phyloP scores from a whole-genome alignment of 169 alveolate species.

The Cryptosporidium canis region DNA sequence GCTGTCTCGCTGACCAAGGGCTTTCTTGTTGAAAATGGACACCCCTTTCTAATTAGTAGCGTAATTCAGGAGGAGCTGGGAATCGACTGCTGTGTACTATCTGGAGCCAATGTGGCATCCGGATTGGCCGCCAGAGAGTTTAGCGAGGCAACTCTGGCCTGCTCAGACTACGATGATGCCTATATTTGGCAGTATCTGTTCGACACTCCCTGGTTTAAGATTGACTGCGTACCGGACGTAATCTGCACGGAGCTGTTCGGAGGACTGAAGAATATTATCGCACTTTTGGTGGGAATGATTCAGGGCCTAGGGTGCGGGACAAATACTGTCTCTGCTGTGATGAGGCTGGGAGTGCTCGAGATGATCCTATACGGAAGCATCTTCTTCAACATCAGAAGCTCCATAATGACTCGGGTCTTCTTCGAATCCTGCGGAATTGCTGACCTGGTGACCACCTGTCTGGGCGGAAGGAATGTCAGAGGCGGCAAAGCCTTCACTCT shows the following conservation, averaged over 20 bases:
- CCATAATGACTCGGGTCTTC: conserved; percentile 82
- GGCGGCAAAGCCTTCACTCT: conserved; percentile 91
- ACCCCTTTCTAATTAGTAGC: conserved; percentile 81
- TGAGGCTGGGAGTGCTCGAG: conserved; percentile 91
- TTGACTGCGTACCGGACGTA: conserved; percentile 88
- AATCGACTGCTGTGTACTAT: conserved; percentile 82
- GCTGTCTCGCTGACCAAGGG: conserved; percentile 88
- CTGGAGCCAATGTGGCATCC: conserved; percentile 91
- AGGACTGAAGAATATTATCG: conserved; percentile 92
- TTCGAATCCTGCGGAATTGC: conserved; percentile 93
- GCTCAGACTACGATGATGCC: conserved; percentile 83
- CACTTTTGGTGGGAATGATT: conserved; percentile 93
- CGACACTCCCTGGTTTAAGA: conserved; percentile 89
- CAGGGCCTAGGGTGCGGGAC: conserved; percentile 92
- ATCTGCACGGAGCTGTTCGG: conserved; percentile 93
- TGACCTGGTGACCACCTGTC: conserved; percentile 90
- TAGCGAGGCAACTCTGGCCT: conserved; percentile 94
- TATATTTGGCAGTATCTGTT: conserved; percentile 85
- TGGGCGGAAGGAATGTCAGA: conserved; percentile 90
- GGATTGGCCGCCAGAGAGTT: conserved; percentile 91
- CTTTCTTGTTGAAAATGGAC: conserved; percentile 78
- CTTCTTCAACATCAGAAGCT: conserved; percentile 71
- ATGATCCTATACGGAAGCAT: conserved; percentile 74
- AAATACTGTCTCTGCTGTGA: conserved; percentile 93
- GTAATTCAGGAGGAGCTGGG: conserved; percentile 79